Evolutionary conservation across 2,329 filamentous ascomycete genomes (phyloP), one percentile per base, ranked within the genome.

Genomic region (Phialophora chinensis): DNA sequence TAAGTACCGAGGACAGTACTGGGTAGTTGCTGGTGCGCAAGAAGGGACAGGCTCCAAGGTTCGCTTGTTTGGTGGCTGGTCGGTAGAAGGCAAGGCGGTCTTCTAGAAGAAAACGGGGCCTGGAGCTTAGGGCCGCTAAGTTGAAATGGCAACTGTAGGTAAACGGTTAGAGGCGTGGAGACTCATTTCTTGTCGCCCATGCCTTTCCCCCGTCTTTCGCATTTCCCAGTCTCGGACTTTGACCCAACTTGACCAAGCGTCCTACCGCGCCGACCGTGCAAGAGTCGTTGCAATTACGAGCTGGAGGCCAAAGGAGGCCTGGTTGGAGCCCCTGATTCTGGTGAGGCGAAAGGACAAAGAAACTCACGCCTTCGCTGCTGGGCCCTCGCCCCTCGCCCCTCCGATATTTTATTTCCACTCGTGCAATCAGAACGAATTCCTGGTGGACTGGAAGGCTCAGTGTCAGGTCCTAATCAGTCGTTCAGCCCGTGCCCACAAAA

Each of bases 71-170:
- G 59, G 59, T 61, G 59, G 59, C 59, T 61, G 59, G 59, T 60
- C 63, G 63, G 63, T 65, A 63, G 63, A 69, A 64, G 63, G 42
- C 54, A 60, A 42, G 49, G 38, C 47, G 50, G 55, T 29, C 66
- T 69, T 69, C 66, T 63, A 69, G 66, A 69, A 69, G 66, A 42
- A 69, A 66, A 69, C 52, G 66, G 66, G 66, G 66, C 20, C 6
- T 42, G 17, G 23, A 12, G 23, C 38, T 23, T 20, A 20, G 23
- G 59, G 29, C 58, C 58, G 47, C 58, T 60, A 52, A 60, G 11
- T 17, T 23, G 25, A 58, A 58, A 17, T 10, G 31, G 49, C 29
- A 50, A 53, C 14, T 61, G 49, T 50, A 50, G 17, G 59, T 20
- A 54, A 61, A 54, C 29, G 47, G 59, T 61, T 61, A 61, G 59